Evolutionary conservation across 2,329 filamentous ascomycete species (phyloP), one percentile per base, ranked within the genome.

Genomic region (Arthrobotrys sphaeroides): DNA sequence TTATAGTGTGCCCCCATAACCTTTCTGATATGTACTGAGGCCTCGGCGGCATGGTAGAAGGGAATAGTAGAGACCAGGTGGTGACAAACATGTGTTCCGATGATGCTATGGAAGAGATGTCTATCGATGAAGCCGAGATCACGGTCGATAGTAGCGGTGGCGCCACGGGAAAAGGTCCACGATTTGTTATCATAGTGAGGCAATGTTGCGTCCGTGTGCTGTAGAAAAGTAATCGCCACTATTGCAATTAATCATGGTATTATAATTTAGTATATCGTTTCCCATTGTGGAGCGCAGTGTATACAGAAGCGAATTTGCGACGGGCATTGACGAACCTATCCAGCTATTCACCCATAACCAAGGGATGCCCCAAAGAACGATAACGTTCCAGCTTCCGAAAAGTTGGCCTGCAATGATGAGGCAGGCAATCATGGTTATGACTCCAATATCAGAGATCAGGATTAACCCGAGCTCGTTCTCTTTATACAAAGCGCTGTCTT

Each of bases 171-270:
- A 78, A 87, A 90, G 20, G 86, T 88, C 88, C 88, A 90, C 65
- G 84, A 83, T 16, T 86, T 84, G 45, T 85, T 85, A 24, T 87
- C 85, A 80, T 88, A 90, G 81, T 90, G 87, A 16, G 86, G 86
- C 55, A 89, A 83, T 2, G 82, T 80, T 1, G 81, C 83, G 80
- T 91, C 88, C 66, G 88, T 90, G 85, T 92, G 90, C 82, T 92
- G 90, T 18, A 92, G 88, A 82, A 90, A 92, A 53, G 90, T 92
- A 80, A 92, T 91, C 77, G 89, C 89, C 18, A 92, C 89, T 88
- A 33, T 72, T 26, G 43, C 24, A 38, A 6, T 28, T 31, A 38
- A 59, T 79, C 75, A n/a, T n/a, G n/a, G n/a, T n/a, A n/a, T n/a
- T n/a, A n/a, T n/a, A n/a, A 78, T 80, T 79, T 79, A 81, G 68